Evolutionary conservation across 495 filamentous ascomycete genomes (phyloP).

Genomic region (Acidiella bohemica): DNA sequence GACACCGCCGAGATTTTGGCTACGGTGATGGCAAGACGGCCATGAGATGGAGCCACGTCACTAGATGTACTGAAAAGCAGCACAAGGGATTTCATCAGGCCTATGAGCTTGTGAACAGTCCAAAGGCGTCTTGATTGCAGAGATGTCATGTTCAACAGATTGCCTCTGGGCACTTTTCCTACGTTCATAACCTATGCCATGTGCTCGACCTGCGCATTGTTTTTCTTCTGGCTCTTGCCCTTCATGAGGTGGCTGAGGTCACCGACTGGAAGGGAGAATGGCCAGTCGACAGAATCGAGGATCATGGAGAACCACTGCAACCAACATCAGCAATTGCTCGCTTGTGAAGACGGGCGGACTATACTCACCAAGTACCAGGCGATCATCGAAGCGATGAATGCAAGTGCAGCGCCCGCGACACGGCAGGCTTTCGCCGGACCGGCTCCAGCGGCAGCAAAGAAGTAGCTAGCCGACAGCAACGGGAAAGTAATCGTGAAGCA

Average conservation of each 20-base stretch:
- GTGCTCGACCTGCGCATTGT: conserved; percentile 1
- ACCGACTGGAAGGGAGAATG: conserved; percentile 6
- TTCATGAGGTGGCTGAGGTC: conserved; percentile 3
- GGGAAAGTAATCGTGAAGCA: conserved; percentile 6
- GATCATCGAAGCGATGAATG: conserved; percentile 3
- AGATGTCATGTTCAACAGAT: background rate
- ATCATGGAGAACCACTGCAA: conserved; percentile 4
- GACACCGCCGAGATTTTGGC: too few species aligned
- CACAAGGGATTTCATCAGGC: too few species aligned
- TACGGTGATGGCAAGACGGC: too few species aligned
- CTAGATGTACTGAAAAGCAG: too few species aligned
- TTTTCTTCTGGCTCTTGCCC: conserved; percentile 3
- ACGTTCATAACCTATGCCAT: conserved; percentile 1
- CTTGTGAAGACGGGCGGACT: background rate
- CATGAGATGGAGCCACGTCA: too few species aligned
- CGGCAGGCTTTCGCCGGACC: background rate
- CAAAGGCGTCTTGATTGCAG: too few species aligned
- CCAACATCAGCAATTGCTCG: background rate
- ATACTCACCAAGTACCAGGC: conserved; percentile 8
- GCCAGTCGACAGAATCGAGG: conserved; percentile 7
- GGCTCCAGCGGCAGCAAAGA: background rate
- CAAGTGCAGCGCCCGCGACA: conserved; percentile 2
- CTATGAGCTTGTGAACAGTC: too few species aligned
- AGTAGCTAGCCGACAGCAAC: conserved; percentile 1
- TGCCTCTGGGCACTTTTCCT: too few species aligned